Evolutionary conservation across 1,284 basidiomycete species (phyloP).

Genomic region (Ganoderma sinense): DNA sequence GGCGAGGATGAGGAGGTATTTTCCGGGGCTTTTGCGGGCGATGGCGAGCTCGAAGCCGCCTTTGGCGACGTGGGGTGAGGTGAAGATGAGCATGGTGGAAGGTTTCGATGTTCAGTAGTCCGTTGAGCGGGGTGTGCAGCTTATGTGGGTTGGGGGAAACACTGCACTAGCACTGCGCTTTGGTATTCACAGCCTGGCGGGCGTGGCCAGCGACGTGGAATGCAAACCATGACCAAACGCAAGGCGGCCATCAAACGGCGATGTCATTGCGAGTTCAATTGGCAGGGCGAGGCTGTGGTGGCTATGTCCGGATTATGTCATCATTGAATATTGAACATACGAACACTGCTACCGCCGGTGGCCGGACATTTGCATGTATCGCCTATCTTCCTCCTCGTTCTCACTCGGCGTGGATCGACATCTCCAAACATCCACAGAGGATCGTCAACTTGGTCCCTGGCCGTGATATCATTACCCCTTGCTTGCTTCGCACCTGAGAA

Average conservation of each 20-base stretch:
- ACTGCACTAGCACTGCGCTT: background rate
- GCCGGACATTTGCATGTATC: background rate
- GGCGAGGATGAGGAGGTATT: constrained; percentile 3
- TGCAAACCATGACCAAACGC: no score
- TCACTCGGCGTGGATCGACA: background rate
- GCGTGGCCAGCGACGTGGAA: background rate
- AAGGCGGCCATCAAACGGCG: background rate
- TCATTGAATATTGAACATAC: background rate
- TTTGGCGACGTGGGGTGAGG: background rate
- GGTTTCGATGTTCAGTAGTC: background rate
- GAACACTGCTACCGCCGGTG: no score
- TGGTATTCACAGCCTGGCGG: background rate
- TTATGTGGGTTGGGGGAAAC: background rate
- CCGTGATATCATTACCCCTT: background rate
- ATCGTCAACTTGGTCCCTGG: background rate
- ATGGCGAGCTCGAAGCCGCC: constrained; percentile 2
- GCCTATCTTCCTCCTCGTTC: background rate
- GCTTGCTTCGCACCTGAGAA: background rate
- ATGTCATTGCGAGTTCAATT: no score
- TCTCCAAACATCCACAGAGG: background rate
- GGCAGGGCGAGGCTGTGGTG: background rate
- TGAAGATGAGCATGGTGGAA: constrained; percentile 7
- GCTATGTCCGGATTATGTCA: background rate
- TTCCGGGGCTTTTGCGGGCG: constrained; percentile 1
- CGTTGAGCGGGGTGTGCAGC: background rate